Percentiles rank a stretch among this genome's conserved stretches.
phyloP scores from a whole-genome alignment of 257 asterid genomes.

The Solanum lycopersicoides region DNA sequence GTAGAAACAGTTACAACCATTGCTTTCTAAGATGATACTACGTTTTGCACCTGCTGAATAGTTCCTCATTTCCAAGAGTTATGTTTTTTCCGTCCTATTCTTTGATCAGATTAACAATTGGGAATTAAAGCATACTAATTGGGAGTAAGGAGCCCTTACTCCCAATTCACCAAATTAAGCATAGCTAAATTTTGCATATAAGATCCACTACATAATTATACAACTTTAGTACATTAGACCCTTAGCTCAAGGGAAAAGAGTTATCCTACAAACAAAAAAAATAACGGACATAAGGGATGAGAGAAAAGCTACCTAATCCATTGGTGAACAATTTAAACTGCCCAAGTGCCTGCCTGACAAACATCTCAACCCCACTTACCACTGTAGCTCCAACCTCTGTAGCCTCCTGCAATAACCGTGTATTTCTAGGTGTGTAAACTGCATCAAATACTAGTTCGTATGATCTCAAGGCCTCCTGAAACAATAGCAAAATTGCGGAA shows the following conservation, averaged over 20 bases:
- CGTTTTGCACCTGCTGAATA: background rate
- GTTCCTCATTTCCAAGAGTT: background rate
- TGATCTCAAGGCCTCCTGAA: slow-evolving; percentile 37
- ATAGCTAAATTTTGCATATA: background rate
- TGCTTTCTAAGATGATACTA: background rate
- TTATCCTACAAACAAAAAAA: background rate
- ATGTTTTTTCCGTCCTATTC: background rate
- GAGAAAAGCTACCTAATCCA: slow-evolving; percentile 42
- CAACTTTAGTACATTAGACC: background rate
- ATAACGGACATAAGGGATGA: background rate
- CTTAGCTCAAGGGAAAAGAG: background rate
- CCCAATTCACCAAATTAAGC: background rate
- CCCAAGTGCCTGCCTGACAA: slow-evolving; percentile 56
- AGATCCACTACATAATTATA: background rate
- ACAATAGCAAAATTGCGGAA: background rate
- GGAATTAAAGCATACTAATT: background rate
- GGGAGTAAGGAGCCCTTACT: background rate
- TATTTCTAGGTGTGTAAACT: slow-evolving; percentile 59
- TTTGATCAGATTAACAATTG: background rate
- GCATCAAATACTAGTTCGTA: slow-evolving; percentile 65
- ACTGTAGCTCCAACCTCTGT: slow-evolving; percentile 57
- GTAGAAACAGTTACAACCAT: background rate
- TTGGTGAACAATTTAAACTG: slow-evolving; percentile 54
- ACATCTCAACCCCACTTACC: slow-evolving; percentile 75
- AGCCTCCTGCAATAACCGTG: slow-evolving; percentile 55